phyloP scores from a whole-genome alignment of 2,329 filamentous ascomycete genomes.

The Xylariaceae sp. region DNA sequence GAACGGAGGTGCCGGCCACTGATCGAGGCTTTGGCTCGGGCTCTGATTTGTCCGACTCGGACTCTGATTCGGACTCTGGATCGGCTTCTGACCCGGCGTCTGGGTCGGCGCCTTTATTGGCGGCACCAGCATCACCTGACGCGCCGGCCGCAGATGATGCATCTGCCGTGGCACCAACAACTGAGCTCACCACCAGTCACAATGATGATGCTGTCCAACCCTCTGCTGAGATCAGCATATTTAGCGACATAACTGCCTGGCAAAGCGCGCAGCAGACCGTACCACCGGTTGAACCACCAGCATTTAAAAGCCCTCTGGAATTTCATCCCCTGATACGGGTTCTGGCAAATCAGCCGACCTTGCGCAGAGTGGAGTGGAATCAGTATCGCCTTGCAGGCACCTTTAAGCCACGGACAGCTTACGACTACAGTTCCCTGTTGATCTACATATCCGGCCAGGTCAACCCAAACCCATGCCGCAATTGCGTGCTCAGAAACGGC shows the following conservation, averaged over 20 bases:
- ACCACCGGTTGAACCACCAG: slow-evolving; percentile 24
- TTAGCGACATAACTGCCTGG: slow-evolving; percentile 26
- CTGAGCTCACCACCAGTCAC: slow-evolving; percentile 2
- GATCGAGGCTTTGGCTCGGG: neutral
- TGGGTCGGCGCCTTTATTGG: neutral
- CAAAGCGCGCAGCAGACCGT: slow-evolving; percentile 21
- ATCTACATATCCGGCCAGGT: slow-evolving; percentile 30
- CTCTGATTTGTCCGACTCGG: neutral
- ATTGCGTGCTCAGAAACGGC: slow-evolving; percentile 27
- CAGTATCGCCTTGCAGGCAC: slow-evolving; percentile 25
- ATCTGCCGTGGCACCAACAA: neutral
- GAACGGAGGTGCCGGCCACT: neutral
- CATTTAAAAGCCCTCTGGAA: slow-evolving; percentile 18
- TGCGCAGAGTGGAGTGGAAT: slow-evolving; percentile 30
- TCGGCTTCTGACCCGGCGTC: neutral
- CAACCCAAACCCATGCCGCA: slow-evolving; percentile 29
- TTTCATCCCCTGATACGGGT: slow-evolving; percentile 24
- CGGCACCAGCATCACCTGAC: neutral
- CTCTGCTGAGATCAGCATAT: slow-evolving; percentile 5
- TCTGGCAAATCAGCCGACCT: slow-evolving; percentile 22
- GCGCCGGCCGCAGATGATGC: neutral
- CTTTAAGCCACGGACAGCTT: slow-evolving; percentile 25
- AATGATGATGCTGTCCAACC: slow-evolving; percentile 1
- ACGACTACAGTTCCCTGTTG: slow-evolving; percentile 29
- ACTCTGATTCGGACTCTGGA: neutral